These are phyloP conservation scores for Trichoderma pleuroti DNA, from an alignment of 2,329 filamentous ascomycete species.

Conservation along the genomic window DNA sequence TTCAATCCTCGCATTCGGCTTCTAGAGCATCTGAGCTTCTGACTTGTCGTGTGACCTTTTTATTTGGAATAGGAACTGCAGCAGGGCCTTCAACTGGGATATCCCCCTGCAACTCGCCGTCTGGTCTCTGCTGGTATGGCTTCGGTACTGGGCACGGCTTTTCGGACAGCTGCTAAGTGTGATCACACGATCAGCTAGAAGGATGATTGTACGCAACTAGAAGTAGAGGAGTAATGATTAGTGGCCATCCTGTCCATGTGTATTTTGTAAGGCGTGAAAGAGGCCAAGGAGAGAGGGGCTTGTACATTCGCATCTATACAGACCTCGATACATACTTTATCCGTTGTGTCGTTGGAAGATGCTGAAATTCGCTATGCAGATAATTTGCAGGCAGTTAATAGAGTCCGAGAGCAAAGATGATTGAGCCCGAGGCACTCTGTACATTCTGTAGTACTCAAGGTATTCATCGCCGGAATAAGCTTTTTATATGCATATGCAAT, in stretches of 20 bases:
- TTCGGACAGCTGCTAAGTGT: neutral
- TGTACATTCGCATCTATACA: neutral
- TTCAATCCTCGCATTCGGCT: neutral
- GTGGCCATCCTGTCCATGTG: neutral
- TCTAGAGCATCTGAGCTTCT: neutral
- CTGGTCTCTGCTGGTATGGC: neutral
- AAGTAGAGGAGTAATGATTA: neutral
- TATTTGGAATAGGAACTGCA: neutral
- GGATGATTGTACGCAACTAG: neutral
- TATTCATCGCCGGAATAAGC: neutral
- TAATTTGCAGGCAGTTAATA: accelerated
- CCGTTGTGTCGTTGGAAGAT: neutral
- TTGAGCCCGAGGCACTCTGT: neutral
- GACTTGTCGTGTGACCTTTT: neutral
- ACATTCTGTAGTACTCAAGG: neutral
- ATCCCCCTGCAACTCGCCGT: neutral
- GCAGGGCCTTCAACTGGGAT: neutral
- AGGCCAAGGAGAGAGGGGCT: neutral
- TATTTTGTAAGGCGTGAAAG: neutral
- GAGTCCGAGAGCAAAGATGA: neutral
- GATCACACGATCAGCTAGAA: neutral
- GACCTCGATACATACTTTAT: neutral
- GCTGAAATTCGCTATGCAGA: neutral
- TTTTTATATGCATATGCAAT: neutral
- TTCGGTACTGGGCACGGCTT: neutral